These are phyloP conservation scores for Podila minutissima DNA, from an alignment of 192 early-diverging fungal genomes.

Conservation along the genomic window DNA sequence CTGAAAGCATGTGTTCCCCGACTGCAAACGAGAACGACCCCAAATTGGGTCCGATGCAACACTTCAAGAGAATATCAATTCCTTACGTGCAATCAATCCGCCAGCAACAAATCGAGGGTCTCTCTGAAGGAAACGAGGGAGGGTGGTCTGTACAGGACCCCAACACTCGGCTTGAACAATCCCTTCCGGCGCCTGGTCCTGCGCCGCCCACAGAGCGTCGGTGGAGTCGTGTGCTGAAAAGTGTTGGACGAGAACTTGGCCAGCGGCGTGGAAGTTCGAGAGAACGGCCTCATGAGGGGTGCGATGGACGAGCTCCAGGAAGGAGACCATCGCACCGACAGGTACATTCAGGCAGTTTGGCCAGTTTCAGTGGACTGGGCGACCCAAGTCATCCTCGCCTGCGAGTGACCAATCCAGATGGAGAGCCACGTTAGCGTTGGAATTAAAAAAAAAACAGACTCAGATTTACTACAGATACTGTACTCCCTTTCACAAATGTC, in stretches of 20 bases:
- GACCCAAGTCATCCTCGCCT: conserved; percentile 18
- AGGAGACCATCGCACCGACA: conserved; percentile 13
- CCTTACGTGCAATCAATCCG: conserved; percentile 42
- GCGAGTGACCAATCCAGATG: conserved; percentile 36
- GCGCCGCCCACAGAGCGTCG: conserved; percentile 10
- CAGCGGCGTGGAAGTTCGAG: neutral
- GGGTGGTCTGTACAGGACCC: neutral
- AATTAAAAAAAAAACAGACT: neutral
- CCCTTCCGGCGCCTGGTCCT: neutral
- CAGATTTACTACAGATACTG: too few species aligned
- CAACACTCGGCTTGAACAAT: neutral
- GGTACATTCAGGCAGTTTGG: conserved; percentile 32
- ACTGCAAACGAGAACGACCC: neutral
- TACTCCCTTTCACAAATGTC: neutral
- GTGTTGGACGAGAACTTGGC: neutral
- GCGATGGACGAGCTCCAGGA: neutral
- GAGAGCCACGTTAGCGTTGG: neutral
- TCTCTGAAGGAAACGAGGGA: neutral
- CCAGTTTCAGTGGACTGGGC: conserved; percentile 24
- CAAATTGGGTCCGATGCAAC: neutral
- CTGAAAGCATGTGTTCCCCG: neutral
- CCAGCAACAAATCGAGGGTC: neutral
- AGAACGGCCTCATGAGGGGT: neutral
- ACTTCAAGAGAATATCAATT: conserved; percentile 13
- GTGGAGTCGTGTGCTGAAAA: conserved; percentile 26